Conservation (phyloP, 306 rosid species). For the Albizia julibrissin region DNA sequence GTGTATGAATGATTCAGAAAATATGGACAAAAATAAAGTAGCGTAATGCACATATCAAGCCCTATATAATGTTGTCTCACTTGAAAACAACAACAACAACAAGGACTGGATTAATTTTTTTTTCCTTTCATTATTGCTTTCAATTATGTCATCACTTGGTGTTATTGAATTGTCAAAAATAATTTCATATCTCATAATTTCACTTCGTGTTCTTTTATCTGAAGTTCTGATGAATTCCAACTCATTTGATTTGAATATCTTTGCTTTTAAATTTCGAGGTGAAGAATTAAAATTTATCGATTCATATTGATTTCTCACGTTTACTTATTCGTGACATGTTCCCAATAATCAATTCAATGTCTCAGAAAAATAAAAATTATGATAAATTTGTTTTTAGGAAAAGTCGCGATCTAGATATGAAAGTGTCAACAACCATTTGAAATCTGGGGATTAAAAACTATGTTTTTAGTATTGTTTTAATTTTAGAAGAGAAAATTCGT, state of each 20-base stretch:
- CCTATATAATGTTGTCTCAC: conserved; percentile 27
- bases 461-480: neutral
- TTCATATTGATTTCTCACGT: neutral
- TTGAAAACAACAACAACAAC: conserved; percentile 41
- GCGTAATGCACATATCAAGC: neutral
- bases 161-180: conserved; percentile 17
- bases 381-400: neutral
- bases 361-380: neutral
- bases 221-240: neutral
- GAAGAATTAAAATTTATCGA: neutral
- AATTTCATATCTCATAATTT: conserved; percentile 13
- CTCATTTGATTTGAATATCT: too few relatives aligned
- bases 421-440: neutral
- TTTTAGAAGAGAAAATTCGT: neutral
- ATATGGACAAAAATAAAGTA: neutral
- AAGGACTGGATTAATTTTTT: neutral
- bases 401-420: conserved; percentile 4
- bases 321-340: neutral
- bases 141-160: conserved; percentile 1
- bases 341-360: neutral
- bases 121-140: conserved; percentile 14
- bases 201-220: neutral
- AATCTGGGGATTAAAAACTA: neutral
- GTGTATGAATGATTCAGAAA: neutral
- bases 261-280: neutral